Evolutionary conservation across 2,329 filamentous ascomycete genomes (phyloP), one percentile per base, ranked within the genome.

Genomic region (Talaromyces albobiverticillius): DNA sequence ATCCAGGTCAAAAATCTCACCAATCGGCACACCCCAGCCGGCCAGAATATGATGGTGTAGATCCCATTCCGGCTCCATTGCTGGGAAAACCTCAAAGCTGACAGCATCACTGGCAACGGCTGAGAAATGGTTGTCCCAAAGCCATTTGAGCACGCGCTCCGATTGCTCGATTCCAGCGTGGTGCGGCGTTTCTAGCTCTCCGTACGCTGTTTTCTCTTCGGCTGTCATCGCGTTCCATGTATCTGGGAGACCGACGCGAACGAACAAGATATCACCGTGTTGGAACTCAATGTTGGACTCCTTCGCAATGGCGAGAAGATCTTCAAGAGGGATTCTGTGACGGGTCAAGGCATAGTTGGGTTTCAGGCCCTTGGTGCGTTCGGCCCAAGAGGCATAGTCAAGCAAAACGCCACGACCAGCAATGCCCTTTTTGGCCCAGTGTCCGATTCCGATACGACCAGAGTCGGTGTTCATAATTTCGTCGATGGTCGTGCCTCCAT

Each of bases 51-150:
- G 57, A 57, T 72, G 69, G 53, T 72, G 70, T 46, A 72, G 57
- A 59, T 71, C 68, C 60, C 61, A 69, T 45, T 71, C 66, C 14
- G 60, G 57, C 14, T 67, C 57, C 11, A 67, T 38, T 14, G 68
- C 55, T 7, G 76, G 75, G 60, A 76, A 79, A 3, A 77, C 77
- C 62, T 85, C 83, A 59, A 82, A 81, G 7, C 75, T 77, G n/a
- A 83, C 78, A 36, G 79, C 77, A 55, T 86, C 83, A 1, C 82
- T 81, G 0, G 79, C 83, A 1, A 84, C 77, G 1, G 82, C 83
- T 0, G 81, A 72, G 63, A 86, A 85, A 43, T 78, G 74, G 53
- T 78, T 73, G 51, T 85, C 78, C 81, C 82, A 85, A 18, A 85
- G 68, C 75, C 83, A 86, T 13, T 76, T 71, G 7, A 83, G 70